Evolutionary conservation across 805 yeast genomes (phyloP).

Genomic region (Scheffersomyces ergatensis): DNA sequence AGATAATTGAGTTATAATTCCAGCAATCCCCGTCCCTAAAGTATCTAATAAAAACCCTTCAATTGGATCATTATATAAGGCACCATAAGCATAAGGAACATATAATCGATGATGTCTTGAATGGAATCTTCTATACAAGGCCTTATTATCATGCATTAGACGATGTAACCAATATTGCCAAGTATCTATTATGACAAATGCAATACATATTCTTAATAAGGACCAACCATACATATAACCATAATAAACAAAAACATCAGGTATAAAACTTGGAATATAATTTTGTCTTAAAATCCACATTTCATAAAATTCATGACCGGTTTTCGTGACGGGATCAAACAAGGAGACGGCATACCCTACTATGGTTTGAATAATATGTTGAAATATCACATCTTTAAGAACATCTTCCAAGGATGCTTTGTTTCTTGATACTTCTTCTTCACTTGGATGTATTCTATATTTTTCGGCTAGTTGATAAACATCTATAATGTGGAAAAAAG

Average conservation of each 20-base stretch:
- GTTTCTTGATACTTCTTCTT: conserved; percentile 74
- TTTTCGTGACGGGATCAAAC: conserved; percentile 55
- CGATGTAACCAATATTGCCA: conserved; percentile 96
- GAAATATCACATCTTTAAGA: conserved; percentile 74
- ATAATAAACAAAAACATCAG: conserved; percentile 47
- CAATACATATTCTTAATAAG: conserved; percentile 50
- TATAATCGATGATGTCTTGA: conserved; percentile 92
- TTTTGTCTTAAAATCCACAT: conserved; percentile 47
- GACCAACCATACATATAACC: conserved; percentile 68
- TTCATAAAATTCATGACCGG: conserved; percentile 47
- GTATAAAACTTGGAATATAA: conserved; percentile 38
- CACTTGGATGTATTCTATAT: conserved; percentile 90
- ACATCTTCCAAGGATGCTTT: conserved; percentile 71
- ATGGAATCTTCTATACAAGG: conserved; percentile 77
- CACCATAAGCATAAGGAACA: conserved; percentile 97
- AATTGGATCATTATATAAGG: conserved; percentile 87
- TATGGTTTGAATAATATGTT: conserved; percentile 78
- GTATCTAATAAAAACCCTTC: conserved; percentile 95
- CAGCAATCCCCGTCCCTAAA: conserved; percentile 85
- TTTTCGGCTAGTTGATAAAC: conserved; percentile 70
- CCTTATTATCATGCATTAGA: conserved; percentile 78
- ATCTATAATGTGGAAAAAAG: conserved; percentile 74
- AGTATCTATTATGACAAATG: conserved; percentile 78
- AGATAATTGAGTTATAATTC: conserved; percentile 56
- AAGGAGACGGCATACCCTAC: conserved; percentile 58